Percentiles rank a stretch among this genome's conserved stretches.
These are phyloP conservation scores for Cyberlindnera americana DNA, from an alignment of 805 yeast genomes.

Conservation along the genomic window DNA sequence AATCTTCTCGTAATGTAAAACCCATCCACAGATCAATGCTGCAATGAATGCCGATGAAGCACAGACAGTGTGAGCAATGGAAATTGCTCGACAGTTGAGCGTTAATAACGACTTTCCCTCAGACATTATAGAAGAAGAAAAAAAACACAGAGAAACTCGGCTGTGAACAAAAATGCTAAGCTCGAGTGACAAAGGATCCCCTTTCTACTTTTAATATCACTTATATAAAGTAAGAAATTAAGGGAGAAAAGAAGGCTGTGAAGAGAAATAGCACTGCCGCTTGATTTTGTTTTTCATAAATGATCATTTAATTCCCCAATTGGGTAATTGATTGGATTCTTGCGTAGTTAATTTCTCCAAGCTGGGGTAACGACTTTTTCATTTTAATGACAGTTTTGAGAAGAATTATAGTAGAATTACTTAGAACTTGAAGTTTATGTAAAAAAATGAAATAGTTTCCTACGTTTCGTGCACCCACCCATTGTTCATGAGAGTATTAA, in stretches of 20 bases:
- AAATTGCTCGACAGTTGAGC: constrained; percentile 63
- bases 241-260: not conserved
- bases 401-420: too few relatives aligned
- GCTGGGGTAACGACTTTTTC: too few relatives aligned
- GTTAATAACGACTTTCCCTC: constrained; percentile 24
- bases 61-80: constrained; percentile 67
- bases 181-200: too few relatives aligned
- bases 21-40: constrained; percentile 71
- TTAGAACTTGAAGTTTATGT: too few relatives aligned
- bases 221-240: too few relatives aligned
- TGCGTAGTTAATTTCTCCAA: not conserved
- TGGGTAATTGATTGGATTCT: not conserved
- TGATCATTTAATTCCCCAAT: too few relatives aligned
- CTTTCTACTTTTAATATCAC: too few relatives aligned
- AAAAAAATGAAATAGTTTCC: too few relatives aligned
- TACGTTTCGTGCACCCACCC: too few relatives aligned
- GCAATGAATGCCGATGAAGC: constrained; percentile 72
- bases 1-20: constrained; percentile 81
- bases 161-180: too few relatives aligned
- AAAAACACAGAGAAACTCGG: not conserved
- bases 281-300: not conserved
- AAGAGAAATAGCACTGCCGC: not conserved
- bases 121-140: not conserved
- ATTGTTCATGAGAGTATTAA: too few relatives aligned
- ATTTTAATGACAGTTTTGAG: too few relatives aligned